These are phyloP conservation scores for Globisporangium spinosum DNA, from an alignment of 352 stramenopile genomes.

Conservation along the genomic window DNA sequence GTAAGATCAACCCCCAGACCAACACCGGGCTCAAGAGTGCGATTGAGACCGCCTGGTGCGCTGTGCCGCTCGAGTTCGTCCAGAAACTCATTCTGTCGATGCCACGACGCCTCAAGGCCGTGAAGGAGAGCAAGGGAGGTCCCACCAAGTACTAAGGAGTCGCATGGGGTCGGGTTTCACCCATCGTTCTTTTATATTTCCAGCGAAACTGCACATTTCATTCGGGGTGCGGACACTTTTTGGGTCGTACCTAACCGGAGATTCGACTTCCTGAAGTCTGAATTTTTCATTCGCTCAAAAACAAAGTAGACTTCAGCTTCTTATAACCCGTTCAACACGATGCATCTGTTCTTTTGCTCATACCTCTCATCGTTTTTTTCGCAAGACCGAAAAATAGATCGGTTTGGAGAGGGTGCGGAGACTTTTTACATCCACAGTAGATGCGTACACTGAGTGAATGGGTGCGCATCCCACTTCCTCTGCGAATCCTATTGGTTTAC, in stretches of 20 bases:
- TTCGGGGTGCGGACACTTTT: constrained; percentile 7
- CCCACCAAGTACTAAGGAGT: constrained; percentile 2
- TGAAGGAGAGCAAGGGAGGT: constrained; percentile 4
- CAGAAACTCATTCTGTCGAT: constrained; percentile 5
- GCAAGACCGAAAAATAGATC: too few species aligned
- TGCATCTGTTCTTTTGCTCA: too few species aligned
- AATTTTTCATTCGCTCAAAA: constrained; percentile 8
- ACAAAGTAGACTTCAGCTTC: constrained; percentile 7
- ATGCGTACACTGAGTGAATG: too few species aligned
- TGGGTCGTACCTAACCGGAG: constrained; percentile 2
- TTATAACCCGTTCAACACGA: background rate
- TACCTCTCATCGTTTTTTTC: too few species aligned
- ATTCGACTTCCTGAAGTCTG: background rate
- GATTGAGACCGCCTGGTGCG: constrained; percentile 6
- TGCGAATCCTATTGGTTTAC: too few species aligned
- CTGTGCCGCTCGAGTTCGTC: constrained; percentile 3
- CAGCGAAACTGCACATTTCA: constrained; percentile 6
- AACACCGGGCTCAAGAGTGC: constrained; percentile 2
- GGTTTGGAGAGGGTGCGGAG: too few species aligned
- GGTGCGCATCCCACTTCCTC: too few species aligned
- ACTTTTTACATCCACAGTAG: background rate
- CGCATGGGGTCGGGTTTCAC: background rate
- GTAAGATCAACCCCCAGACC: constrained; percentile 2
- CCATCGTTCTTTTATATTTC: constrained; percentile 4
- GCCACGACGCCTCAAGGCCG: constrained; percentile 3